Percentiles rank a stretch among this genome's conserved stretches.
Conservation (phyloP, 2,329 filamentous ascomycete genomes). For the Rosellinia necatrix region DNA sequence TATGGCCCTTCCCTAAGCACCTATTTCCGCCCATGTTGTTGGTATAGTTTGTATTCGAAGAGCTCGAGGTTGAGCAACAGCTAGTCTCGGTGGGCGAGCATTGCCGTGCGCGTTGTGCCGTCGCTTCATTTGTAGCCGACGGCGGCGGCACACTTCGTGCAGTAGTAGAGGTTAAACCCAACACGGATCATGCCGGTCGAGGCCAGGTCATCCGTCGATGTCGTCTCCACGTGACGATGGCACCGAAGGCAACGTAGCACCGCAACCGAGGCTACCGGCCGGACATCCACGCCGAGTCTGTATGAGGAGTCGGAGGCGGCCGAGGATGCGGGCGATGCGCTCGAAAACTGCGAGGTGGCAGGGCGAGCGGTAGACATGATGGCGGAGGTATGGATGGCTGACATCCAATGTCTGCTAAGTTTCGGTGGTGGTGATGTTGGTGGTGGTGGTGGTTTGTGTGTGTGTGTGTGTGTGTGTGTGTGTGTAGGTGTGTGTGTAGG, state of each 20-base stretch:
- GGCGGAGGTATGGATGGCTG: constrained; percentile 17
- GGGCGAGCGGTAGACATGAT: constrained; percentile 43
- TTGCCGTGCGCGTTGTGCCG: background rate
- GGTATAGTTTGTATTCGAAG: background rate
- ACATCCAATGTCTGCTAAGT: background rate
- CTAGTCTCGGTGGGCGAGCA: background rate
- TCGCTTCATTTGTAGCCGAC: constrained; percentile 63
- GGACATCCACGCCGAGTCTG: constrained; percentile 54
- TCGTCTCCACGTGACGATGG: constrained; percentile 65
- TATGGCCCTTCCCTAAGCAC: constrained; percentile 6
- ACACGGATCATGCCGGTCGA: constrained; percentile 67
- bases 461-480: background rate
- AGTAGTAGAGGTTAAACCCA: constrained; percentile 69
- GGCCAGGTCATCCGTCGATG: constrained; percentile 62
- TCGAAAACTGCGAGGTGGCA: constrained; percentile 44
- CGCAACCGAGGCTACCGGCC: constrained; percentile 57
- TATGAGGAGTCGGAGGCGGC: constrained; percentile 51
- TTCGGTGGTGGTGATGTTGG: no score
- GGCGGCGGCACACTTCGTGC: constrained; percentile 65
- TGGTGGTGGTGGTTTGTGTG: no score
- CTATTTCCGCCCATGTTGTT: background rate
- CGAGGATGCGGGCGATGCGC: constrained; percentile 45
- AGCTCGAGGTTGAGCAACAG: background rate
- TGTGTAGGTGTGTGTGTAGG: background rate
- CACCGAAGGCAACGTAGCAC: constrained; percentile 58